Percentiles rank a stretch among this genome's conserved stretches.
phyloP scores from a whole-genome alignment of 2,329 filamentous ascomycete species.

The Elsinoe batatas region DNA sequence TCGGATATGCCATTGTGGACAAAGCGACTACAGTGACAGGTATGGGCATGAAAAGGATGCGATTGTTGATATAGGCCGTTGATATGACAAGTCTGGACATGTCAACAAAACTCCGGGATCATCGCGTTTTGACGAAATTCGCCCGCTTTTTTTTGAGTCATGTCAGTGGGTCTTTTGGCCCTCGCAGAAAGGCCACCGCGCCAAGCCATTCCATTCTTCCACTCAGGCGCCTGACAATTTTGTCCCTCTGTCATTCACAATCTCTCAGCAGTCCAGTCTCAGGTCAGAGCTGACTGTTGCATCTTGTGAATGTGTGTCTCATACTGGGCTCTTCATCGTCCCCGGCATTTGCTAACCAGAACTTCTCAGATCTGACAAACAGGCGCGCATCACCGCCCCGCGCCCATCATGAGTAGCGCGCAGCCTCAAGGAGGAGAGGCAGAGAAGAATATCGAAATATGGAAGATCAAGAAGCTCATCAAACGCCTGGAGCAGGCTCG shows the following conservation, averaged over 20 bases:
- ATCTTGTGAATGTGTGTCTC: background rate
- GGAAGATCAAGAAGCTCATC: constrained; percentile 99
- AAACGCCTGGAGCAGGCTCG: constrained; percentile 94
- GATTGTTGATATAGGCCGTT: background rate
- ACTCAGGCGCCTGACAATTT: constrained; percentile 6
- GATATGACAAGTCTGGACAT: constrained; percentile 4
- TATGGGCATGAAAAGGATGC: background rate
- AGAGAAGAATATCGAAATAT: constrained; percentile 92
- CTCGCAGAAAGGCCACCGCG: background rate
- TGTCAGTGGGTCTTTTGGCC: background rate
- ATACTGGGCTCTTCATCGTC: background rate
- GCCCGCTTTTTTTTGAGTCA: background rate
- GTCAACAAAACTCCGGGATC: constrained; percentile 4
- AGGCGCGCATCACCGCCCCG: constrained; percentile 13
- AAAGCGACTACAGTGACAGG: background rate
- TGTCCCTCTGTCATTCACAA: background rate
- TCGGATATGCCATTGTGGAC: constrained; percentile 7
- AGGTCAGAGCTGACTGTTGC: constrained; percentile 8
- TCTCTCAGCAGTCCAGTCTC: constrained; percentile 4
- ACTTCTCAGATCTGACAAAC: constrained; percentile 4
- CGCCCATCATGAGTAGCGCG: constrained; percentile 65
- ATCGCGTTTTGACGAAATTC: background rate
- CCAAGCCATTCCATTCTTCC: constrained; percentile 4
- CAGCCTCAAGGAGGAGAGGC: constrained; percentile 79
- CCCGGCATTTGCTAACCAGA: background rate